These are phyloP conservation scores for Debaryomyces castellii DNA, from an alignment of 805 yeast genomes.

Conservation along the genomic window DNA sequence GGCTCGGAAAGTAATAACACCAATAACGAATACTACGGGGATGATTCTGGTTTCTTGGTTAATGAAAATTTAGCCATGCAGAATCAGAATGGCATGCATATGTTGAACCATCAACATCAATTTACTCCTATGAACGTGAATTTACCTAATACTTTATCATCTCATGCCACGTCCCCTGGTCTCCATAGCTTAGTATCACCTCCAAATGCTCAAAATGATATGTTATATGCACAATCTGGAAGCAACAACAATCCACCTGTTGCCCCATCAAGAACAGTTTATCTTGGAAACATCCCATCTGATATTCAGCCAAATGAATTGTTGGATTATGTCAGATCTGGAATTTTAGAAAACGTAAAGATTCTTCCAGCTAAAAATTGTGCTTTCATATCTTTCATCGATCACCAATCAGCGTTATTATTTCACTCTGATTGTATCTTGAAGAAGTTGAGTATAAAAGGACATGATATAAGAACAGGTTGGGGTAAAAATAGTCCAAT, in stretches of 20 bases:
- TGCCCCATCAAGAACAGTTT: constrained; percentile 83
- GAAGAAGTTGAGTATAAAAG: constrained; percentile 76
- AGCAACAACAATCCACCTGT: constrained; percentile 12
- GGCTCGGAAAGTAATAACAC: constrained; percentile 11
- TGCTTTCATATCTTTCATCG: constrained; percentile 87
- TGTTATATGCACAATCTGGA: constrained; percentile 8
- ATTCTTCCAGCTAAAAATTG: constrained; percentile 83
- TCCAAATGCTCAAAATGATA: constrained; percentile 6
- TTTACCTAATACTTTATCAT: not conserved
- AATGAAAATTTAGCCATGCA: constrained; percentile 10
- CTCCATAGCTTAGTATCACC: constrained; percentile 4
- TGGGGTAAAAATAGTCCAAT: constrained; percentile 88
- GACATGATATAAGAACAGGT: constrained; percentile 81
- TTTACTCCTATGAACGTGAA: constrained; percentile 4
- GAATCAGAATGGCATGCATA: constrained; percentile 6
- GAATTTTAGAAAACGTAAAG: constrained; percentile 77
- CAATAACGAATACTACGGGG: constrained; percentile 22
- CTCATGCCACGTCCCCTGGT: not conserved
- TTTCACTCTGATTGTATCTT: constrained; percentile 93
- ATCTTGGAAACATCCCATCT: constrained; percentile 84
- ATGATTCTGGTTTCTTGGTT: constrained; percentile 17
- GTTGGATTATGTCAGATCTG: constrained; percentile 87
- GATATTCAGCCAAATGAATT: constrained; percentile 78
- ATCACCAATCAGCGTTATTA: constrained; percentile 81
- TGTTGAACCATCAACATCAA: constrained; percentile 8